These are phyloP conservation scores for Rhynchosporium agropyri DNA, from an alignment of 2,329 filamentous ascomycete genomes.

Conservation along the genomic window DNA sequence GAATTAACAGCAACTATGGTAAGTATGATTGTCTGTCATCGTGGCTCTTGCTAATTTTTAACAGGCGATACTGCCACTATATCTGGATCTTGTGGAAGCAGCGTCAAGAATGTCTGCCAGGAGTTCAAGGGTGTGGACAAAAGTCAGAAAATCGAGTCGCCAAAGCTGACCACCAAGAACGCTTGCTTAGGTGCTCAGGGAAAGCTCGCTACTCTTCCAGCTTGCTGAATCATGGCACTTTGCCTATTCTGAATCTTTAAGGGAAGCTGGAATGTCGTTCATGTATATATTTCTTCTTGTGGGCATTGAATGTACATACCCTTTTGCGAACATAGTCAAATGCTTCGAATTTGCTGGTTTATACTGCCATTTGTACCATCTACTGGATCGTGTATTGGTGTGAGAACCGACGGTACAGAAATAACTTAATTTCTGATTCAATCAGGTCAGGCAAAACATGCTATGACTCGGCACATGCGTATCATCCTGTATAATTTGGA, in stretches of 20 bases:
- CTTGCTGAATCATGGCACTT: conserved; percentile 19
- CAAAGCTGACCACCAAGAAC: conserved; percentile 20
- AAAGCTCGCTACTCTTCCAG: conserved; percentile 19
- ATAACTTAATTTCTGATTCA: too few relatives aligned
- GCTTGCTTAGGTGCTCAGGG: conserved; percentile 26
- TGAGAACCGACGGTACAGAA: too few relatives aligned
- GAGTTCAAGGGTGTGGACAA: conserved; percentile 33
- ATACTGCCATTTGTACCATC: background rate
- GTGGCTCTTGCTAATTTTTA: too few relatives aligned
- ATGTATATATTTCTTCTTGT: conserved; percentile 12
- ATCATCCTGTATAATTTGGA: too few relatives aligned
- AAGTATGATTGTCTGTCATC: too few relatives aligned
- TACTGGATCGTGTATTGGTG: background rate
- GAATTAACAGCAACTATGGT: conserved; percentile 47
- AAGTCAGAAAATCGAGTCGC: conserved; percentile 19
- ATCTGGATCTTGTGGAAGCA: conserved; percentile 29
- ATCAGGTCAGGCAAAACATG: too few relatives aligned
- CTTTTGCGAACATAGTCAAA: background rate
- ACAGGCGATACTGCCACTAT: conserved; percentile 41
- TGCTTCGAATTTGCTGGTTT: background rate
- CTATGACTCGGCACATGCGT: too few relatives aligned
- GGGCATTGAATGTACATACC: conserved; percentile 5
- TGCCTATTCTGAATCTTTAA: too few relatives aligned
- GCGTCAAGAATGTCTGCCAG: conserved; percentile 32
- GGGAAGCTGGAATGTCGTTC: background rate